phyloP scores from a whole-genome alignment of 2,329 filamentous ascomycete genomes.

The Fusarium sp. region DNA sequence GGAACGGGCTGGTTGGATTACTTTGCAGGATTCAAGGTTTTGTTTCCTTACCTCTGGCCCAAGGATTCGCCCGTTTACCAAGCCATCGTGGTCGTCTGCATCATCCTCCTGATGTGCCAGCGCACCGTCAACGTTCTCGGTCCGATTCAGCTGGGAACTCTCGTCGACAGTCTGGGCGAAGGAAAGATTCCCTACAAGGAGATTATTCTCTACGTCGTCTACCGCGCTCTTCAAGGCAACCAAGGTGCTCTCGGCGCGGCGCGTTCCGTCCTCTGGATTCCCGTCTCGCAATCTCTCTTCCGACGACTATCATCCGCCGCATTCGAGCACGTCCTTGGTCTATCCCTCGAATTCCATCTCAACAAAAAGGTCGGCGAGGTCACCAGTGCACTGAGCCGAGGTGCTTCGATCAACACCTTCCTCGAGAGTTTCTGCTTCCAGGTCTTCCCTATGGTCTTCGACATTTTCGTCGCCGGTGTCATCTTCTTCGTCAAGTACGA shows the following conservation, averaged over 20 bases:
- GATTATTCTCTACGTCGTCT: slow-evolving; percentile 58
- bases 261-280: slow-evolving; percentile 61
- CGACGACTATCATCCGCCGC: slow-evolving; percentile 57
- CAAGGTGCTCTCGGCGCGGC: slow-evolving; percentile 58
- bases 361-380: slow-evolving; percentile 65
- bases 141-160: slow-evolving; percentile 55
- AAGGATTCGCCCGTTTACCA: slow-evolving; percentile 57
- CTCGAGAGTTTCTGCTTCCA: slow-evolving; percentile 62
- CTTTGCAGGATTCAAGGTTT: slow-evolving; percentile 57
- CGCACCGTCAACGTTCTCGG: slow-evolving; percentile 59
- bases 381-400: slow-evolving; percentile 61
- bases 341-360: slow-evolving; percentile 63
- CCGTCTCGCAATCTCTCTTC: slow-evolving; percentile 58
- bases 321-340: slow-evolving; percentile 60
- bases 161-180: slow-evolving; percentile 56
- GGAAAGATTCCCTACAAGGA: slow-evolving; percentile 57
- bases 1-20: slow-evolving; percentile 59
- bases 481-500: slow-evolving; percentile 60
- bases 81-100: slow-evolving; percentile 54
- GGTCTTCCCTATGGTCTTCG: slow-evolving; percentile 62
- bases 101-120: slow-evolving; percentile 56
- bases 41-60: slow-evolving; percentile 62
- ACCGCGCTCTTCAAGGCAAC: slow-evolving; percentile 59
- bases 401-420: slow-evolving; percentile 61
- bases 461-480: slow-evolving; percentile 61